A percentile compares a stretch with the other conserved stretches of the same genome.
Evolutionary conservation across 1,284 basidiomycete species (phyloP).

Genomic region (Ustilago nuda): DNA sequence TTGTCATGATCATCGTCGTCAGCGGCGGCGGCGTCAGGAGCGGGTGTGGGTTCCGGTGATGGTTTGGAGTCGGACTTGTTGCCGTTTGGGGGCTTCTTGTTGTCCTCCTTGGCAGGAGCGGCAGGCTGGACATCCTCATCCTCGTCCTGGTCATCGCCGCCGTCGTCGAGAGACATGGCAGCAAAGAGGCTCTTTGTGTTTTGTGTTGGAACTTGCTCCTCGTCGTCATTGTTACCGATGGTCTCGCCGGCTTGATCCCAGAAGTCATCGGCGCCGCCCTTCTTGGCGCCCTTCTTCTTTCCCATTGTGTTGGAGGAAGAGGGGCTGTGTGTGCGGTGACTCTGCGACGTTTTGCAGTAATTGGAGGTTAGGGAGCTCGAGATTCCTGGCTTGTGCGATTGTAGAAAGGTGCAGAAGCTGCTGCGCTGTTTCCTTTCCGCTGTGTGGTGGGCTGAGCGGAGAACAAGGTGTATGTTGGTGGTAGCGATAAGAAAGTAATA

Average conservation of each 20-base stretch:
- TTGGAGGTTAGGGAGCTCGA: not conserved
- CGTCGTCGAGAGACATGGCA: slow-evolving; percentile 48
- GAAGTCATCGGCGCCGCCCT: slow-evolving; percentile 61
- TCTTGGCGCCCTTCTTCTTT: slow-evolving; percentile 63
- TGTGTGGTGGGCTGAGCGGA: slow-evolving; percentile 1
- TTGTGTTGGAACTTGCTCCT: slow-evolving; percentile 19
- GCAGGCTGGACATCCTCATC: slow-evolving; percentile 27
- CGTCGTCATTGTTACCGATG: slow-evolving; percentile 43
- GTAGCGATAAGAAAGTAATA: not conserved
- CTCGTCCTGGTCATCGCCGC: slow-evolving; percentile 27
- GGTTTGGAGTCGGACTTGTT: slow-evolving; percentile 28
- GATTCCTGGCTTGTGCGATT: slow-evolving; percentile 5
- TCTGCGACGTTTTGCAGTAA: not conserved
- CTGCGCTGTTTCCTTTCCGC: slow-evolving; percentile 8
- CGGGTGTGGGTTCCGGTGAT: slow-evolving; percentile 18
- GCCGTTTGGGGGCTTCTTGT: slow-evolving; percentile 30
- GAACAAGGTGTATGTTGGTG: not conserved
- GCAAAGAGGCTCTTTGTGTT: slow-evolving; percentile 49
- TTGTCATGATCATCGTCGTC: slow-evolving; percentile 56
- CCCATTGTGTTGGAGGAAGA: slow-evolving; percentile 48
- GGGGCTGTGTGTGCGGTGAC: slow-evolving; percentile 14
- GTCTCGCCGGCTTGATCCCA: slow-evolving; percentile 62
- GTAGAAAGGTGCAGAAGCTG: slow-evolving; percentile 9
- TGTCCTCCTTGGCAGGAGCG: slow-evolving; percentile 38
- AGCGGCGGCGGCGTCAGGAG: slow-evolving; percentile 26